These are phyloP conservation scores for Metschnikowia arizonensis DNA, from an alignment of 805 yeast species.

Conservation along the genomic window DNA sequence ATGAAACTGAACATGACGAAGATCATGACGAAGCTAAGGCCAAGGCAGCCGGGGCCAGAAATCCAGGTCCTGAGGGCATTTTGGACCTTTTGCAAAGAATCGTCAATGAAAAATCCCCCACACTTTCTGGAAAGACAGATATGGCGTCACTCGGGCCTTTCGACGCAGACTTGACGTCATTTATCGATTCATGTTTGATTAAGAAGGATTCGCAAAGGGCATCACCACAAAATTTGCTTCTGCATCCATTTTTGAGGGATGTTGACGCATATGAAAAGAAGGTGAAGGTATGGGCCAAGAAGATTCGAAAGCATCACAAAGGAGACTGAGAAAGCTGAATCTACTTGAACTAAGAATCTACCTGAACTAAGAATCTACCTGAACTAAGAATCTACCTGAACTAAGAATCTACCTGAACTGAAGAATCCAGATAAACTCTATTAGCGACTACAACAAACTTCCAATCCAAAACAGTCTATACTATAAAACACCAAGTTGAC, in stretches of 20 bases:
- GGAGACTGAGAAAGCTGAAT: too few relatives aligned
- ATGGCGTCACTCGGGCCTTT: conserved; percentile 26
- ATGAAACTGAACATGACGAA: conserved; percentile 35
- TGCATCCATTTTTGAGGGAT: conserved; percentile 29
- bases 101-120: conserved; percentile 90
- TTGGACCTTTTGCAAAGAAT: conserved; percentile 87
- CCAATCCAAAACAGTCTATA: too few relatives aligned
- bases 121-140: conserved; percentile 39
- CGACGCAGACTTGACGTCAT: conserved; percentile 52
- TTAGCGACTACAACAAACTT: too few relatives aligned
- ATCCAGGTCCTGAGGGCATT: conserved; percentile 69
- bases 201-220: conserved; percentile 67
- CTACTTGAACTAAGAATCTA: too few relatives aligned
- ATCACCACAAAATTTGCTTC: conserved; percentile 66
- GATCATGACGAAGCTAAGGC: conserved; percentile 3
- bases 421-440: too few relatives aligned
- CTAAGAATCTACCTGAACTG: too few relatives aligned
- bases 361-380: too few relatives aligned
- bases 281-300: conserved; percentile 40
- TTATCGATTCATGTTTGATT: conserved; percentile 69
- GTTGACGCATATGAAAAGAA: conserved; percentile 34
- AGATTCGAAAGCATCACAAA: conserved; percentile 31
- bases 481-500: too few relatives aligned
- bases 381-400: too few relatives aligned
- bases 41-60: conserved; percentile 21